Base-by-base conservation (phyloP, 768 basidiomycete species). In the Xerocomellus intermedius region DNA sequence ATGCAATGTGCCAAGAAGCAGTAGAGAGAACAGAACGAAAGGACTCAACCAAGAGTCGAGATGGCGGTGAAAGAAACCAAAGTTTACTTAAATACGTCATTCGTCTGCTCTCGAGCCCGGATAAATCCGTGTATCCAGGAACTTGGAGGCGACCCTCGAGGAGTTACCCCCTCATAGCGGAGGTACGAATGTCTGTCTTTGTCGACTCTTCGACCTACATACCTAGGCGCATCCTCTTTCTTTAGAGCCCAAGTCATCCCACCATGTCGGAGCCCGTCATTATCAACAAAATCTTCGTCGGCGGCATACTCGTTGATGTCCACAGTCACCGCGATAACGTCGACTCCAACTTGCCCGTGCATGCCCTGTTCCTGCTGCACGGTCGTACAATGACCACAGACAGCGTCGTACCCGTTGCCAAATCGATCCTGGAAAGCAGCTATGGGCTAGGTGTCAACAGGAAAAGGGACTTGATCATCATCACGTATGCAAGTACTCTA, bases 281-380 rank as follows among this genome's bases (percentile, higher is more conserved):
- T 49, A 22, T 57, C 43, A 50, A 48, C 32, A 14, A 50, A 39
- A 10, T 58, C 48, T 46, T 69, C 30, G 58, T 70, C 19, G 70
- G 68, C 5, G 69, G 69, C 28, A 66, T 72, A 44, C 10, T 39
- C 22, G 44, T 67, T 39, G 65, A 72, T 12, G 47, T 69, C 46
- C 52, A 70, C 54, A 62, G 44, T 9, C 69, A 72, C 33, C 53
- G 55, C 17, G 50, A 53, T 24, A 32, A 41, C 26, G 36, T 42
- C 19, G 26, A 55, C 28, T 62, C 67, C 17, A 44, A 33, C 22
- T 38, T 71, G 2, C 69, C 69, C 5, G 55, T 70, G 7, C 47
- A 72, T 30, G 67, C 61, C 9, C 21, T 70, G 16, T 70, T 70
- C 41, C 37, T 72, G 12, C 56, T 70, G 21, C 70, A 70, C 13